Evolutionary conservation across 352 stramenopile species (phyloP), one percentile per base, ranked within the genome.

Genomic region (Phytophthora colocasiae): DNA sequence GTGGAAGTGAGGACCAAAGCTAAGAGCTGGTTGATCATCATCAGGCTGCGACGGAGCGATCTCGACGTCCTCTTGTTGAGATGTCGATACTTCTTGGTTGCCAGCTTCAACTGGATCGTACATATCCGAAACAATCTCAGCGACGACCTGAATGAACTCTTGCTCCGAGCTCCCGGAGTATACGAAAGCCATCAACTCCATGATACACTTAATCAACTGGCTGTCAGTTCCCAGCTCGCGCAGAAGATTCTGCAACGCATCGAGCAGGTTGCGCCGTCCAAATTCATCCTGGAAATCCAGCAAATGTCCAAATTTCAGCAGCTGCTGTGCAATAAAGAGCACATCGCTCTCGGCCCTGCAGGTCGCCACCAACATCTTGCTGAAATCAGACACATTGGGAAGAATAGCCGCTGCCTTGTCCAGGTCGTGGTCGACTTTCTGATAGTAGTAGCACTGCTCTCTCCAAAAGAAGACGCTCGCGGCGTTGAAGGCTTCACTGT

Each of bases 221-320:
- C 69, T 77, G 27, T 93, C 80, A 6, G 87, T 87, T 24, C 78
- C 69, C 22, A 86, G 51, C 17, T 91, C 78, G 1, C 81, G 70
- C 36, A 93, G 56, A 7, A 88, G 63, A 52, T 86, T 90, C 17
- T 84, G 81, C 45, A 93, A 51, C 8, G 75, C 75, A 44, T 89
- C 79, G 5, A 93, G 73, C n/a, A 93, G 66, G 31, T 81, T 76
- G 11, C 83, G 78, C n/a, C 83, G 83, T 7, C 86, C 86, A 48
- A 92, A 91, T 48, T 95, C 86, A 52, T 95, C 86, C 49, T 92
- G 84, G 52, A 89, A 92, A 62, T 95, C 86, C 24, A 95, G 40
- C 12, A 85, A 77, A 40, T 81, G 81, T 12, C 84, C 86, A 17
- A 93, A 56, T 38, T 71, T 68, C 1, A 95, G 72, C 17, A 93